These are phyloP conservation scores for Suhomyces prunicola DNA, from an alignment of 805 yeast genomes.

Conservation along the genomic window DNA sequence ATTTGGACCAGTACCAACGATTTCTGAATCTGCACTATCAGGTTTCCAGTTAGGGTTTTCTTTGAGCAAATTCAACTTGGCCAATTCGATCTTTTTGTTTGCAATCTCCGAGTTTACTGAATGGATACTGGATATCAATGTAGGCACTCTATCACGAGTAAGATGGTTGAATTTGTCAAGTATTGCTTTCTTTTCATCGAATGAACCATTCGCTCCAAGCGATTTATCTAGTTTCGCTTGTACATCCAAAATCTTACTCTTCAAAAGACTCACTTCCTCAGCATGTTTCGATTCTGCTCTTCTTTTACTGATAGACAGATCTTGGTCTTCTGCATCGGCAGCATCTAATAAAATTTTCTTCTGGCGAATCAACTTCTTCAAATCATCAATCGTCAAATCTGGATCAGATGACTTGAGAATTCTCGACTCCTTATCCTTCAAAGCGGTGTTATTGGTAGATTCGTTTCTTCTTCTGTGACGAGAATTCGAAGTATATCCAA, in stretches of 20 bases:
- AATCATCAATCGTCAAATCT: conserved; percentile 47
- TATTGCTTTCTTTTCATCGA: conserved; percentile 49
- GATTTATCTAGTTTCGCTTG: conserved; percentile 30
- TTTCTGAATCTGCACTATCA: conserved; percentile 31
- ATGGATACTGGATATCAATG: conserved; percentile 59
- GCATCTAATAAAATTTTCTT: conserved; percentile 70
- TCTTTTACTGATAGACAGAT: conserved; percentile 28
- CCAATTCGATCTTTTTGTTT: conserved; percentile 59
- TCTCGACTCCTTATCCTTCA: conserved; percentile 4
- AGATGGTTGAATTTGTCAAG: conserved; percentile 56
- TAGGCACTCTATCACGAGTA: conserved; percentile 67
- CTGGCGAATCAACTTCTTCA: conserved; percentile 67
- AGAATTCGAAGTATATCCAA: conserved; percentile 68
- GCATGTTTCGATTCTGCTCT: conserved; percentile 38
- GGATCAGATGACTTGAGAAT: conserved; percentile 21
- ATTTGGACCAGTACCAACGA: conserved; percentile 80
- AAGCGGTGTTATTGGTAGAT: conserved; percentile 5
- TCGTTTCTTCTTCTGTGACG: conserved; percentile 45
- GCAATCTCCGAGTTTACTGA: conserved; percentile 67
- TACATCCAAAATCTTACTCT: conserved; percentile 51
- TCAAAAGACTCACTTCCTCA: conserved; percentile 62
- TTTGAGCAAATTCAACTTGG: conserved; percentile 51
- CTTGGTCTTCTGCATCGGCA: conserved; percentile 63
- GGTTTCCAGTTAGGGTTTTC: conserved; percentile 64
- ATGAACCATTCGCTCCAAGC: conserved; percentile 25